These are phyloP conservation scores for Lophiostoma macrostomum DNA, from an alignment of 495 filamentous ascomycete genomes.

Conservation along the genomic window DNA sequence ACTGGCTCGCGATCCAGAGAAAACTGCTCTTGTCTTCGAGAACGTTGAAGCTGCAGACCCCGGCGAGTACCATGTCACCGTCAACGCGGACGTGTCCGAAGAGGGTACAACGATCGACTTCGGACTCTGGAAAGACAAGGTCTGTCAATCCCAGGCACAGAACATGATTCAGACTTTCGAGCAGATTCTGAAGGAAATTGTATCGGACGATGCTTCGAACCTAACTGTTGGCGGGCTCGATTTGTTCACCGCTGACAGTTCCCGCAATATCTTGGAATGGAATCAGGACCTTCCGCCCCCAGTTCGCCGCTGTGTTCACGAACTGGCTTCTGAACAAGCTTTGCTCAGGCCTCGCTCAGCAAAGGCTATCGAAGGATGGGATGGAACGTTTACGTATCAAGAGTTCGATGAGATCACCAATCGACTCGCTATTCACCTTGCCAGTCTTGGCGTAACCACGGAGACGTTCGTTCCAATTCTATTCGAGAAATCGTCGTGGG, in stretches of 20 bases:
- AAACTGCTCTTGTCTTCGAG: slow-evolving; percentile 20
- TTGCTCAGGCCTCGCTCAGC: slow-evolving; percentile 39
- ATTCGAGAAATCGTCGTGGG: slow-evolving; percentile 49
- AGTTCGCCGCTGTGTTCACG: slow-evolving; percentile 45
- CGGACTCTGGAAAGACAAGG: slow-evolving; percentile 31
- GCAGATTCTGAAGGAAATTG: slow-evolving; percentile 21
- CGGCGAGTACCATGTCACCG: slow-evolving; percentile 31
- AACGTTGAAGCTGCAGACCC: slow-evolving; percentile 30
- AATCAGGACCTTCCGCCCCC: slow-evolving; percentile 43
- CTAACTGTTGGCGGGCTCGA: slow-evolving; percentile 42
- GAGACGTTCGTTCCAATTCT: slow-evolving; percentile 42
- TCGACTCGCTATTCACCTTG: slow-evolving; percentile 42
- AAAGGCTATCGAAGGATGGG: slow-evolving; percentile 50
- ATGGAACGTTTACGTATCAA: slow-evolving; percentile 51
- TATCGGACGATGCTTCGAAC: background rate
- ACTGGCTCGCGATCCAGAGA: slow-evolving; percentile 12
- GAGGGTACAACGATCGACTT: slow-evolving; percentile 25
- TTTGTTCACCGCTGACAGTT: slow-evolving; percentile 42
- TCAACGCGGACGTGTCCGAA: slow-evolving; percentile 32
- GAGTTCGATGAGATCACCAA: slow-evolving; percentile 49
- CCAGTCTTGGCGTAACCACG: slow-evolving; percentile 25
- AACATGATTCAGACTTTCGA: slow-evolving; percentile 30
- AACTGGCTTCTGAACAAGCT: slow-evolving; percentile 45
- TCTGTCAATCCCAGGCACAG: slow-evolving; percentile 25
- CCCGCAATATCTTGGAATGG: slow-evolving; percentile 46